Percentiles rank a stretch among this genome's conserved stretches.
These are phyloP conservation scores for Phyllosticta citribraziliensis DNA, from an alignment of 2,329 filamentous ascomycete species.

Conservation along the genomic window DNA sequence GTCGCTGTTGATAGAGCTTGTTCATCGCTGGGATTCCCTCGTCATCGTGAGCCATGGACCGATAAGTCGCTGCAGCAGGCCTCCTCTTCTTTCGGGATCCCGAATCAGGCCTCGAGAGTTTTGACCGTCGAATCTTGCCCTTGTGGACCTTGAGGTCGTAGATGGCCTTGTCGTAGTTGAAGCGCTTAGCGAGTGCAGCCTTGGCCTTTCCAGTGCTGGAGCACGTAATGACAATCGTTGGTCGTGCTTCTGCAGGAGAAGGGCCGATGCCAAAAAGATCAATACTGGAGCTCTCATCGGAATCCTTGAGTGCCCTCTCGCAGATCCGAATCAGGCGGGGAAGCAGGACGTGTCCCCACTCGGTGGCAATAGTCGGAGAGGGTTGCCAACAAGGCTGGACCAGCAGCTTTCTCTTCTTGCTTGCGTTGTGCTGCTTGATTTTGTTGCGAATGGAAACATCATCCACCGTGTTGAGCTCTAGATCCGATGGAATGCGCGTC, in stretches of 20 bases:
- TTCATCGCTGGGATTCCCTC: slow-evolving; percentile 46
- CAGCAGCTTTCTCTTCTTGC: slow-evolving; percentile 22
- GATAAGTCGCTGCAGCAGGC: slow-evolving; percentile 22
- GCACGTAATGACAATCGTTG: slow-evolving; percentile 69
- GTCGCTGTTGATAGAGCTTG: slow-evolving; percentile 66
- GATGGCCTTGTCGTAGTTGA: slow-evolving; percentile 56
- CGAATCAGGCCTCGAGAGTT: slow-evolving; percentile 29
- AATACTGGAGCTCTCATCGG: slow-evolving; percentile 69
- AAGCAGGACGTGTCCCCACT: slow-evolving; percentile 63
- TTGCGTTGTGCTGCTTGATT: slow-evolving; percentile 2
- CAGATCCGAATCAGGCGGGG: slow-evolving; percentile 64
- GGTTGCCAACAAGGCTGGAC: slow-evolving; percentile 39
- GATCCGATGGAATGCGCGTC: background rate
- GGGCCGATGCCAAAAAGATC: slow-evolving; percentile 67
- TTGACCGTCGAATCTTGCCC: slow-evolving; percentile 56
- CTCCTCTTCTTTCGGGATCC: slow-evolving; percentile 19
- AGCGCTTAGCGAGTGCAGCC: slow-evolving; percentile 58
- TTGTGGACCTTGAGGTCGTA: slow-evolving; percentile 63
- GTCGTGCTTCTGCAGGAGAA: slow-evolving; percentile 53
- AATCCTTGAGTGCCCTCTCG: slow-evolving; percentile 60
- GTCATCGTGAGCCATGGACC: slow-evolving; percentile 30
- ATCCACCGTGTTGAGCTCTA: background rate
- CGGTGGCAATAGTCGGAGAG: slow-evolving; percentile 53
- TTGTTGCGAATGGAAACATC: background rate
- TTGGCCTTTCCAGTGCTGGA: slow-evolving; percentile 65